Base-by-base conservation (phyloP, 768 basidiomycete genomes). In the Russula emetica region DNA sequence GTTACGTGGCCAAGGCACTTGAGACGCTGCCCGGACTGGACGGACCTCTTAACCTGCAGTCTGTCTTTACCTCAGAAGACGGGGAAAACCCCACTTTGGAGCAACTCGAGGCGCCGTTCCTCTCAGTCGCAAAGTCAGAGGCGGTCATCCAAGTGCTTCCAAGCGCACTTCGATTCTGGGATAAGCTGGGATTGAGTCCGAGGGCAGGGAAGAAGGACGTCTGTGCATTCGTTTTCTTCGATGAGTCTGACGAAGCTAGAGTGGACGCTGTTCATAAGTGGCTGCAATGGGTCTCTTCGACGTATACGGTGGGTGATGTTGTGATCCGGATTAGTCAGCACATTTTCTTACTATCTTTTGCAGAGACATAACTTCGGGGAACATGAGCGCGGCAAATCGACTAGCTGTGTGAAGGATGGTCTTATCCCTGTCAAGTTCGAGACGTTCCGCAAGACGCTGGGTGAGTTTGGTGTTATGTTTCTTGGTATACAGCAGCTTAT, bases 141-240 rank as follows among this genome's bases (percentile, higher is more conserved):
- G 79, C 83, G 4, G 73, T 91, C 30, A 77, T 94, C n/a, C 84
- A 91, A 47, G 73, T 90, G 20, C 73, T 83, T 16, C 86, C 90
- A 2, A 74, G 89, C 5, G 87, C 90, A 0, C 71, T 94, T 26
- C 80, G 86, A 2, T 94, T 93, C 72, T 94, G 92, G 92, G 87
- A 90, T 68, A 94, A 92, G 72, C 79, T 93, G 14, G 90, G 89
- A 0, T 71, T 94, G 50, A 78, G 79, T 18, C 92, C 92, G 0
- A 79, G 81, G 53, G 81, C 81, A 40, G 92, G 93, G 8, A 77
- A 75, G 62, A 93, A 94, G 74, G 79, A 93, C 67, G 78, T 89
- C 5, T 80, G 78, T 1, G 83, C 82, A 1, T 90, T 85, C 72
- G 83, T 86, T 0, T 75, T 93, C 53, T 87, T 84, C 59, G 89